phyloP scores from a whole-genome alignment of 140 eudicot genomes.

The Stevia rebaudiana region DNA sequence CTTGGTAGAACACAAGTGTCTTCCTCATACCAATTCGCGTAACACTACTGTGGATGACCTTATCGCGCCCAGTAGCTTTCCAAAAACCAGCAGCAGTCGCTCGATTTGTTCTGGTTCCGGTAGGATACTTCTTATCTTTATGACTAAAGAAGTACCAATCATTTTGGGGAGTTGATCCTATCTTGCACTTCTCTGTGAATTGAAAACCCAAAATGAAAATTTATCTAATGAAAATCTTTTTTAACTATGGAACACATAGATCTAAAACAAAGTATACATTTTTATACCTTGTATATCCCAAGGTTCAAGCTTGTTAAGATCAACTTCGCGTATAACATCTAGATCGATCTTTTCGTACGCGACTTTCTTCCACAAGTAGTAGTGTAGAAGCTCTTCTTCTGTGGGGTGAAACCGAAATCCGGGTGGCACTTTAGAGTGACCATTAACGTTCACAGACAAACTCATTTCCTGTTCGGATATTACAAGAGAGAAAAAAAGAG shows the following conservation, averaged over 20 bases:
- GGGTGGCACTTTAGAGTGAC: constrained; percentile 72
- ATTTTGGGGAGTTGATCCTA: constrained; percentile 80
- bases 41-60: constrained; percentile 55
- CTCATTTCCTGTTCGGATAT: constrained; percentile 46
- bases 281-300: constrained; percentile 71
- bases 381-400: constrained; percentile 75
- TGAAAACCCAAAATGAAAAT: neutral
- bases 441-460: constrained; percentile 53
- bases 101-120: constrained; percentile 69
- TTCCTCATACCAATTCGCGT: constrained; percentile 69
- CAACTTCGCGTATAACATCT: constrained; percentile 69
- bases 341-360: constrained; percentile 61
- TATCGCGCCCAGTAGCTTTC: constrained; percentile 83
- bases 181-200: constrained; percentile 55
- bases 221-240: neutral
- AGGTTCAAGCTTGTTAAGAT: constrained; percentile 77
- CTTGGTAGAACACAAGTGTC: constrained; percentile 73
- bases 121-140: constrained; percentile 79
- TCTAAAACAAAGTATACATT: neutral
- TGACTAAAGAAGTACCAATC: constrained; percentile 87
- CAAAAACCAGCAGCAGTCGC: constrained; percentile 79
- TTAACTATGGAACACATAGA: neutral
- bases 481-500: constrained; percentile 14
- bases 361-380: constrained; percentile 64
- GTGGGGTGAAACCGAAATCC: constrained; percentile 84